Conservation (phyloP, 1,139 yeast species). For the Ogataea hybrid region DNA sequence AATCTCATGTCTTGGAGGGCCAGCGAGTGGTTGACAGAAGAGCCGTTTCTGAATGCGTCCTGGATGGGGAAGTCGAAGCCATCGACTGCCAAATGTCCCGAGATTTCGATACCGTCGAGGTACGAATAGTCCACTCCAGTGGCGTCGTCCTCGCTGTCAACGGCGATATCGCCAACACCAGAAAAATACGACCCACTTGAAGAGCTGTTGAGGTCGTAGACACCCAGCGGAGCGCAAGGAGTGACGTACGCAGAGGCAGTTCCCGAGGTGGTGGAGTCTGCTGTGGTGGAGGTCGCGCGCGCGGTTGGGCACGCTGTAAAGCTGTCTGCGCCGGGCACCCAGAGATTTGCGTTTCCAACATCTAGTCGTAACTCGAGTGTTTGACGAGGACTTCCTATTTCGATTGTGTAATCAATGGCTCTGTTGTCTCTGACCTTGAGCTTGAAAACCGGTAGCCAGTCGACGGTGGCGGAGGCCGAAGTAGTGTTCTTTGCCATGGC, state of each 20-base stretch:
- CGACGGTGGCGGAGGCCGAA: slow-evolving; percentile 10
- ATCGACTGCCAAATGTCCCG: slow-evolving; percentile 28
- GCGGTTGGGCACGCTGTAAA: slow-evolving; percentile 26
- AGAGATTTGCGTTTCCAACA: slow-evolving; percentile 40
- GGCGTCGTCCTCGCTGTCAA: slow-evolving; percentile 14
- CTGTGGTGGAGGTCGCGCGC: not conserved
- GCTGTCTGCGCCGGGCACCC: slow-evolving; percentile 36
- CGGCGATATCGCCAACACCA: not conserved
- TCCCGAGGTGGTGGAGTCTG: not conserved
- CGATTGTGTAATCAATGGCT: slow-evolving; percentile 34
- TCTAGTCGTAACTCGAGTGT: slow-evolving; percentile 37
- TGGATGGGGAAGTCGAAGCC: slow-evolving; percentile 10
- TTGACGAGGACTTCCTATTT: slow-evolving; percentile 39
- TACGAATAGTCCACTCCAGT: slow-evolving; percentile 15
- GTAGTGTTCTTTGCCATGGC: slow-evolving; percentile 2
- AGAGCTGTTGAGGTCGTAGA: slow-evolving; percentile 10
- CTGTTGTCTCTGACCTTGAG: slow-evolving; percentile 12
- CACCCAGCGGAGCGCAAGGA: slow-evolving; percentile 7
- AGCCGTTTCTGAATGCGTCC: slow-evolving; percentile 8
- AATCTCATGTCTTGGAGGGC: slow-evolving; percentile 30
- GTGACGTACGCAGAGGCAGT: slow-evolving; percentile 1
- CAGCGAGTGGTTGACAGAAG: slow-evolving; percentile 1
- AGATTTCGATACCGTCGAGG: slow-evolving; percentile 18
- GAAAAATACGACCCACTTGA: slow-evolving; percentile 5
- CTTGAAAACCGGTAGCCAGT: slow-evolving; percentile 20